Conservation (phyloP, 2,329 filamentous ascomycete species). For the Penicillium hesseltinei region DNA sequence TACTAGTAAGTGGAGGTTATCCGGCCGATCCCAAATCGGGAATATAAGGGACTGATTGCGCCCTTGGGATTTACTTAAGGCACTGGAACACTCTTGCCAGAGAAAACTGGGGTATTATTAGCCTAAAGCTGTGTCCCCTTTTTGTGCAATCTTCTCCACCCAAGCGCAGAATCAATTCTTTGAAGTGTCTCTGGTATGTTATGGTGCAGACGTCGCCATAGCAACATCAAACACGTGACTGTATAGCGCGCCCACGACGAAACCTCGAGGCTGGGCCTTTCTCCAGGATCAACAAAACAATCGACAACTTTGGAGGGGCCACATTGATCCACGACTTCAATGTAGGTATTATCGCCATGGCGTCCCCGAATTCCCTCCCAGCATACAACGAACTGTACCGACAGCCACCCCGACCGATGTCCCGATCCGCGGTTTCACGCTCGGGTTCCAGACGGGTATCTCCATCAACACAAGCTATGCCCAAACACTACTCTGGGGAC, state of each 20-base stretch:
- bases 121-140: not conserved
- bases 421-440: conserved; percentile 38
- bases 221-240: conserved; percentile 21
- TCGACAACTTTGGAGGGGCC: conserved; percentile 23
- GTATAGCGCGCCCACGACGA: conserved; percentile 15
- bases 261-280: conserved; percentile 18
- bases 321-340: conserved; percentile 30
- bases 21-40: not conserved
- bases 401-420: conserved; percentile 38
- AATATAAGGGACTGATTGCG: not conserved
- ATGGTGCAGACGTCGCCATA: conserved; percentile 15
- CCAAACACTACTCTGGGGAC: conserved; percentile 58
- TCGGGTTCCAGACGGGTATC: conserved; percentile 35
- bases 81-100: no score
- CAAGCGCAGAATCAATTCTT: not conserved
- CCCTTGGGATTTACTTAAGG: not conserved
- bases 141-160: not conserved
- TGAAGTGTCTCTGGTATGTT: conserved; percentile 9
- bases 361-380: conserved; percentile 40
- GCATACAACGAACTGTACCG: conserved; percentile 37
- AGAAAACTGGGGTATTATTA: not conserved
- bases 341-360: conserved; percentile 31
- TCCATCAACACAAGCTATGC: conserved; percentile 23
- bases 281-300: conserved; percentile 26
- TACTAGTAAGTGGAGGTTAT: conserved; percentile 1